Percentiles rank a stretch among this genome's conserved stretches.
phyloP scores from a whole-genome alignment of 257 asterid species.

The Solanum clarkiae region DNA sequence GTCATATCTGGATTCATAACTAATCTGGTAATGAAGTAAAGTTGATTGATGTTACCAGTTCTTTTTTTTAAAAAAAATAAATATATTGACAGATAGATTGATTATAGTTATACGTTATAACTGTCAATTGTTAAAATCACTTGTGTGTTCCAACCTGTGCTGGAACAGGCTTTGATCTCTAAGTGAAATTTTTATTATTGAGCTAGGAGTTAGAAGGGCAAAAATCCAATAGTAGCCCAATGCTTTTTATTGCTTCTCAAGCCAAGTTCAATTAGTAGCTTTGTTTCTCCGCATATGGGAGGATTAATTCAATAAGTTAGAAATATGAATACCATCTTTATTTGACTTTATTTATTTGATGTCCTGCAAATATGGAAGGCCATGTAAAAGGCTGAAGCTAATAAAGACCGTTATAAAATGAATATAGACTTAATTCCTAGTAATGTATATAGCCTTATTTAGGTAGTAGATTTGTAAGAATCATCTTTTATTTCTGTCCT shows the following conservation, averaged over 20 bases:
- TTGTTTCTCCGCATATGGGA: too few species aligned
- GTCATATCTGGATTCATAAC: neutral
- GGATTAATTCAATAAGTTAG: too few species aligned
- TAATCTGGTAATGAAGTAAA: neutral
- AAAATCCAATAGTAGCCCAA: neutral
- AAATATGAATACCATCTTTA: too few species aligned
- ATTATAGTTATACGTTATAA: neutral
- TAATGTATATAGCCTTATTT: too few species aligned
- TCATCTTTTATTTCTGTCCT: too few species aligned
- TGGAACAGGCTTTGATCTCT: neutral
- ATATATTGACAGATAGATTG: neutral
- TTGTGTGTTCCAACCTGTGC: neutral
- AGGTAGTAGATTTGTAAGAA: too few species aligned
- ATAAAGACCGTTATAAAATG: too few species aligned
- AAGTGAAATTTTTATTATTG: neutral
- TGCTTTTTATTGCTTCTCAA: neutral
- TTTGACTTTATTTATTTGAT: too few species aligned
- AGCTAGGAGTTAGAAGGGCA: neutral
- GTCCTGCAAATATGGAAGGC: too few species aligned
- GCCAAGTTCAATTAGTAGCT: neutral
- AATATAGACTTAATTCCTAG: too few species aligned
- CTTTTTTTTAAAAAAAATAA: too few species aligned
- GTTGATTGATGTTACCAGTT: neutral
- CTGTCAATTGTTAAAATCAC: neutral
- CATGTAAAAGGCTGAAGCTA: too few species aligned